Percentiles rank a stretch among this genome's conserved stretches.
phyloP scores from a whole-genome alignment of 257 asterid genomes.

The Plectranthus barbatus region DNA sequence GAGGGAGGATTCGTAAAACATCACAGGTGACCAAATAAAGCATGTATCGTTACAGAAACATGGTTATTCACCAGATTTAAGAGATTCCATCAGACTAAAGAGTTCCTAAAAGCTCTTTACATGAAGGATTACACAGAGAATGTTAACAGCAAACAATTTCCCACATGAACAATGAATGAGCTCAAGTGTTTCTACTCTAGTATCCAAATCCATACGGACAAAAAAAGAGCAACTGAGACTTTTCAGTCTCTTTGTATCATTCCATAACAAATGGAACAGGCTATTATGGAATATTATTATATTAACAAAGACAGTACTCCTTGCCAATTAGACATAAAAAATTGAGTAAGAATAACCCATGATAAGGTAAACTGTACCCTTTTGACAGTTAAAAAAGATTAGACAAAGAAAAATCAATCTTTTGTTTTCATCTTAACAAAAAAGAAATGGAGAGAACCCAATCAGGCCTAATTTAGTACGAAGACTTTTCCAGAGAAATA shows the following conservation, averaged over 20 bases:
- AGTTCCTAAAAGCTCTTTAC: not conserved
- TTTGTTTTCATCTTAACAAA: not conserved
- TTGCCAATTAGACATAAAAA: not conserved
- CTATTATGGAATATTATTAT: not conserved
- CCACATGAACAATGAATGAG: too few relatives aligned
- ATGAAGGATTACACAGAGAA: not conserved
- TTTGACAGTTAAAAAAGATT: not conserved
- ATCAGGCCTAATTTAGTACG: not conserved
- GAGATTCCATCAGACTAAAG: not conserved
- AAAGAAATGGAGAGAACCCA: not conserved
- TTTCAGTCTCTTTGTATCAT: not conserved
- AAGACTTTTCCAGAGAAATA: not conserved
- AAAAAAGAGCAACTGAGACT: not conserved
- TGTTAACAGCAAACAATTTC: not conserved
- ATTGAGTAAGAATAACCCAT: not conserved
- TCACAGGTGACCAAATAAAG: not conserved
- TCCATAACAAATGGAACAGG: not conserved
- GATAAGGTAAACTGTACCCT: not conserved
- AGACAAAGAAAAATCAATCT: not conserved
- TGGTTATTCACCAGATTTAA: not conserved
- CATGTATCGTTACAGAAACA: not conserved
- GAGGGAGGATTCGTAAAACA: constrained; percentile 1
- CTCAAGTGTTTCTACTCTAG: too few relatives aligned
- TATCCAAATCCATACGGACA: not conserved
- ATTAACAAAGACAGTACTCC: not conserved